A percentile compares a stretch with the other conserved stretches of the same genome.
phyloP scores from a whole-genome alignment of 2,329 filamentous ascomycete genomes.

The Incumbomyces lentus region DNA sequence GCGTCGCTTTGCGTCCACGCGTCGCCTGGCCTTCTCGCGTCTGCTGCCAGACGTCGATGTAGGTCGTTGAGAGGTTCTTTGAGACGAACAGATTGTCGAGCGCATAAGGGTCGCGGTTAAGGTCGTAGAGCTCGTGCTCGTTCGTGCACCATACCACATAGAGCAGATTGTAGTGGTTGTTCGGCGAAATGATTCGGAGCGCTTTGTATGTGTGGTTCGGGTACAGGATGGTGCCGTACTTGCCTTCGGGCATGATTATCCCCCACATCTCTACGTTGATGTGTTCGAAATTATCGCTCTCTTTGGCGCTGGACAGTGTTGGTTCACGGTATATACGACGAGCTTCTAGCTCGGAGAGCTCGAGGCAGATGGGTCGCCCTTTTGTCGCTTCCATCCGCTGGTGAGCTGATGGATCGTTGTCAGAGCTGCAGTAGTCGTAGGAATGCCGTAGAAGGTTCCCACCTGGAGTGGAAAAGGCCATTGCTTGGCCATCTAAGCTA shows the following conservation, averaged over 20 bases:
- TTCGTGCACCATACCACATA: constrained; percentile 34
- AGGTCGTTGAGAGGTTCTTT: background rate
- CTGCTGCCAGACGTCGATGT: background rate
- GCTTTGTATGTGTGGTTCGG: constrained; percentile 30
- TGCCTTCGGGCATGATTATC: constrained; percentile 24
- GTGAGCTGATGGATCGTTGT: background rate
- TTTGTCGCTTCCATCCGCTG: background rate
- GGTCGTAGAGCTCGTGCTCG: constrained; percentile 33
- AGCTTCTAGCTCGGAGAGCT: background rate
- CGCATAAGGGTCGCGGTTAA: constrained; percentile 25
- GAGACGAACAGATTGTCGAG: constrained; percentile 22
- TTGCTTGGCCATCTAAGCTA: constrained; percentile 1
- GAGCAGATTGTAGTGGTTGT: constrained; percentile 28
- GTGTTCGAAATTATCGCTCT: constrained; percentile 46
- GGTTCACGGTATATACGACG: background rate
- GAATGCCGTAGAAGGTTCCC: background rate
- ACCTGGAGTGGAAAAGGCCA: background rate
- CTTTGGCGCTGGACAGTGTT: background rate
- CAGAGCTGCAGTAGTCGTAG: background rate
- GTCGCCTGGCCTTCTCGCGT: background rate
- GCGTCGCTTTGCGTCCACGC: constrained; percentile 8
- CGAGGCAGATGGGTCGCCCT: no score
- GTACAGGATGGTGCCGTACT: constrained; percentile 16
- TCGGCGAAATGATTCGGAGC: constrained; percentile 23
- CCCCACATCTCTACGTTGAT: constrained; percentile 52